Conservation (phyloP, 1,284 basidiomycete species). For the Moniliophthora roreri region DNA sequence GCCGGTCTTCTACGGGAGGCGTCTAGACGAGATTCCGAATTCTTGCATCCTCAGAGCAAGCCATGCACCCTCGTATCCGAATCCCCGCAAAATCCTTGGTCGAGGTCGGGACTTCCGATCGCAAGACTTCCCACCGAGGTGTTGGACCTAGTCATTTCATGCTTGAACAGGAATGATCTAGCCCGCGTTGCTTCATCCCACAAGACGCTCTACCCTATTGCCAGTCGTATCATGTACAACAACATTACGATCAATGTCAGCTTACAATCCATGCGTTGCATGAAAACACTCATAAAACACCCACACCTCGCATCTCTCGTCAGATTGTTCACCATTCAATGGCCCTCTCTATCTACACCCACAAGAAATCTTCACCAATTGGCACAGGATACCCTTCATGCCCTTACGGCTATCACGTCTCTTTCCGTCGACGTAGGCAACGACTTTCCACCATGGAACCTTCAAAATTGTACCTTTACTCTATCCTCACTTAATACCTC, state of each 20-base stretch:
- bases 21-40: not conserved
- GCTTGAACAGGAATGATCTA: constrained; percentile 30
- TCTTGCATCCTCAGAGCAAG: not conserved
- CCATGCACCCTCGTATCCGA: no score
- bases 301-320: constrained; percentile 37
- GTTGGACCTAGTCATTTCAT: constrained; percentile 41
- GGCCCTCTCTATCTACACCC: constrained; percentile 28
- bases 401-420: constrained; percentile 36
- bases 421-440: constrained; percentile 50
- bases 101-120: not conserved
- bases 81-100: not conserved
- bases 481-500: constrained; percentile 51
- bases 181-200: constrained; percentile 28
- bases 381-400: constrained; percentile 40
- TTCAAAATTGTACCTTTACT: constrained; percentile 41
- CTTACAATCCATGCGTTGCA: constrained; percentile 32
- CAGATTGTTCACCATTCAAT: constrained; percentile 43
- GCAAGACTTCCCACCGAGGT: constrained; percentile 48
- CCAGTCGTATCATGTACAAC: constrained; percentile 46
- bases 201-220: constrained; percentile 37
- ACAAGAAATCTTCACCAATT: constrained; percentile 48
- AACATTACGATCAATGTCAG: constrained; percentile 34
- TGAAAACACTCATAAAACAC: constrained; percentile 38
- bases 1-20: constrained; percentile 10
- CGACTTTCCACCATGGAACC: constrained; percentile 38